Conservation (phyloP, 2,329 filamentous ascomycete genomes). For the Aspergillus sp. region DNA sequence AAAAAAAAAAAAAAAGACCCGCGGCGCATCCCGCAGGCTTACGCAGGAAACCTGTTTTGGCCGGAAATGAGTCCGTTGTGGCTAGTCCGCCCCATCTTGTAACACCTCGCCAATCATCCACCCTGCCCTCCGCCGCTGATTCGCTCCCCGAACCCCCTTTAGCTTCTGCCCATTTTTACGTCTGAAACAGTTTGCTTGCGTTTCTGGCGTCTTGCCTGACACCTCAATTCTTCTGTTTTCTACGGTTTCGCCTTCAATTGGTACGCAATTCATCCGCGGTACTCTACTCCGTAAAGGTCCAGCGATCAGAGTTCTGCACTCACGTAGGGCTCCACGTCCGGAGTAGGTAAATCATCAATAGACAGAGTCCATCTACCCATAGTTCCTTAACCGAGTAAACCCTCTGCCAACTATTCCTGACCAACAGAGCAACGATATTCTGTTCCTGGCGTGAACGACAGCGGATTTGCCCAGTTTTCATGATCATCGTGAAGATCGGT, state of each 20-base stretch:
- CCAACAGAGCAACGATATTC: not conserved
- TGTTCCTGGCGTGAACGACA: not conserved
- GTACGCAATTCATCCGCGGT: too few relatives aligned
- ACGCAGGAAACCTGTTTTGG: slow-evolving; percentile 7
- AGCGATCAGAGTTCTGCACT: not conserved
- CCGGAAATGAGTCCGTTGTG: slow-evolving; percentile 12
- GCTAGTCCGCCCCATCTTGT: slow-evolving; percentile 15
- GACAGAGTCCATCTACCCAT: not conserved
- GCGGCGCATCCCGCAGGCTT: not conserved
- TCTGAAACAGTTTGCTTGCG: not conserved
- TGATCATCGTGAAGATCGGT: slow-evolving; percentile 8
- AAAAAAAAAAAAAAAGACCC: not conserved
- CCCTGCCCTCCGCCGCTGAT: slow-evolving; percentile 2
- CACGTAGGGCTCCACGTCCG: not conserved
- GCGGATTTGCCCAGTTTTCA: not conserved
- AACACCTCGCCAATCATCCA: slow-evolving; percentile 18
- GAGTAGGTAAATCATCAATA: not conserved
- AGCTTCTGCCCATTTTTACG: not conserved
- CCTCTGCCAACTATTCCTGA: not conserved
- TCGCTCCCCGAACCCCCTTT: slow-evolving; percentile 4
- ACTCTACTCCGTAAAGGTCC: too few relatives aligned
- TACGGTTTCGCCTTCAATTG: too few relatives aligned
- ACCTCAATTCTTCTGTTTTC: too few relatives aligned
- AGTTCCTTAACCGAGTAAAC: not conserved
- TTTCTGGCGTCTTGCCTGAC: too few relatives aligned